Evolutionary conservation across 176 grass and related monocot species (phyloP), one percentile per base, ranked within the genome.

Genomic region (Avena atlantica): DNA sequence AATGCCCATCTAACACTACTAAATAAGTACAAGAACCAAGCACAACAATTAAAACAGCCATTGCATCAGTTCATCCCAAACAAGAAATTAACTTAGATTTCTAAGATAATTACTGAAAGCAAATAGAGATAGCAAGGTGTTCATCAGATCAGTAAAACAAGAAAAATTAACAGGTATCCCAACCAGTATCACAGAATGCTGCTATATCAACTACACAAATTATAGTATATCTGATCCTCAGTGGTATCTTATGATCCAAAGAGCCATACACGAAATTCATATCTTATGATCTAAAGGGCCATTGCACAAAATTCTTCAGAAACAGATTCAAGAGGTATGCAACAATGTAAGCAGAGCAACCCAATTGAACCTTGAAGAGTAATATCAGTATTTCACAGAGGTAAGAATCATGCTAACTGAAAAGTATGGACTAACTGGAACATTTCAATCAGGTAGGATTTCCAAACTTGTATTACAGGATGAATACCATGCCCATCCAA

Each of bases 301-400:
- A 53, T 36, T 36, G 12, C 45, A 50, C 55, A 60, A 72, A 34
- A 37, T 52, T 12, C 12, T 48, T 62, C 12, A 12, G 1, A 52
- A 50, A 31, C 24, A 69, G 31, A 36, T 19, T 81, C 19, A 51
- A 86, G 53, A 14, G 42, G 49, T 13, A 51, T 12, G 9, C 25
- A 47, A 69, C 16, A 12, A 57, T 4, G 17, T 12, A 77, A 0
- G 20, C 6, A 52, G 2, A 34, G 23, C 45, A 44, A 81, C 56
- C 45, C 47, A 67, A 56, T 8, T 67, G 49, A 76, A 59, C 31
- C 45, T 57, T 23, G 10, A 7, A 66, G 14, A 65, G 55, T 11
- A 69, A n/a, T 59, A 23, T 62, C 65, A 52, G 61, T 55, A 89
- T 70, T 64, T 78, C 29, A n/a, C 29, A 78, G 31, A 57, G 0